Evolutionary conservation across 495 filamentous ascomycete genomes (phyloP), one percentile per base, ranked within the genome.

Genomic region (Podospora didyma): DNA sequence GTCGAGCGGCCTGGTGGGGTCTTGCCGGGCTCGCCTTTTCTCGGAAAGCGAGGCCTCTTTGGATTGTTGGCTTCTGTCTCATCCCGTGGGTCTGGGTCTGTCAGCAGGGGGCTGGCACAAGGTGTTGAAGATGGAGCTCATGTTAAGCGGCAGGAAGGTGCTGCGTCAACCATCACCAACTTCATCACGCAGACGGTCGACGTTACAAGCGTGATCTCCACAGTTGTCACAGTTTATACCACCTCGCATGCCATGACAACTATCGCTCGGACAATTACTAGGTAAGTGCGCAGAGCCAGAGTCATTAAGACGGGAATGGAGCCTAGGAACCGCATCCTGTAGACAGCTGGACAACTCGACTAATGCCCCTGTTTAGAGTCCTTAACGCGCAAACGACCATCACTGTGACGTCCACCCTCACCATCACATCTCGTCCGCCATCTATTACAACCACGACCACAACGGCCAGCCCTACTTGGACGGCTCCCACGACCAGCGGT

Each of bases 341-440:
- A n/a, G 26, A 9, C 4, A 31, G 4, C 16, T 53, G 14, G 21
- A 39, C 14, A 26, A 26, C 9, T 16, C 3, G 24, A 37, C 7
- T 9, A 10, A 19, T 54, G n/a, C 12, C 39, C n/a, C 23, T 59
- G 51, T 4, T 14, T 42, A 65, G 64, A 48, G 65, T 70, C 24
- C 51, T 68, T 42, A 53, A 60, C 26, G 65, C 68, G 35, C 45
- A 57, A 39, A 53, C 61, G 7, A 70, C 68, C 16, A 51, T 60
- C 17, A 56, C 54, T 49, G 42, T 64, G 9, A 71, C 66, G 3
- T 69, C 66, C 28, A 72, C 63, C n/a, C 24, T 72, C 11, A 69
- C 67, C 2, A 55, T 66, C 47, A 68, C 65, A 0, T 55, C 55
- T 20, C 56, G 46, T 12, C 55, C 48, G 2, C 65, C 67, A 2